These are phyloP conservation scores for Eimeria nieschulzi DNA, from an alignment of 169 alveolate species.

Conservation along the genomic window DNA sequence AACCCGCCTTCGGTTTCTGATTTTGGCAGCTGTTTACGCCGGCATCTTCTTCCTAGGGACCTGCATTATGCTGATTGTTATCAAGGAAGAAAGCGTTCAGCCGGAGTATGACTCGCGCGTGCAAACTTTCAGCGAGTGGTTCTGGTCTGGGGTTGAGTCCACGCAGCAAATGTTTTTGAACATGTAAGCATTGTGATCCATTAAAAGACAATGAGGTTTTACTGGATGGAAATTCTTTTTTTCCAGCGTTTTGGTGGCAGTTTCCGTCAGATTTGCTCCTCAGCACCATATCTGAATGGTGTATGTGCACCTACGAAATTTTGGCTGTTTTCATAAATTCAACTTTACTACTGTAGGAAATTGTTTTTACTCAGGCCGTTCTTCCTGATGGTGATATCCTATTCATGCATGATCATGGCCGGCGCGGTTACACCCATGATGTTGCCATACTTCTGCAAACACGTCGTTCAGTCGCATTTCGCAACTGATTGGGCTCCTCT, in stretches of 20 bases:
- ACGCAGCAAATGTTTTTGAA: constrained; percentile 57
- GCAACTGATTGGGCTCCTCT: constrained; percentile 67
- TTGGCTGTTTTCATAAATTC: background rate
- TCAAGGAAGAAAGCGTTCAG: constrained; percentile 50
- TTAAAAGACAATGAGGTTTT: background rate
- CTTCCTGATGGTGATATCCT: constrained; percentile 49
- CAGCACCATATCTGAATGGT: background rate
- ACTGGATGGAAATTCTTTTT: background rate
- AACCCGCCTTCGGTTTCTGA: constrained; percentile 37
- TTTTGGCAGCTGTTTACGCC: constrained; percentile 36
- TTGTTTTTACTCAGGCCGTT: constrained; percentile 14
- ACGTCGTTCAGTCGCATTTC: constrained; percentile 51
- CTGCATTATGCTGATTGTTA: constrained; percentile 27
- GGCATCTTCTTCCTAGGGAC: constrained; percentile 54
- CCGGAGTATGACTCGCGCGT: constrained; percentile 3
- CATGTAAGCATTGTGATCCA: constrained; percentile 3
- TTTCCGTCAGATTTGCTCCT: too few relatives aligned
- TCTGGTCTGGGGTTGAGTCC: constrained; percentile 39
- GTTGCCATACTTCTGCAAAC: constrained; percentile 64
- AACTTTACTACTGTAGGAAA: background rate
- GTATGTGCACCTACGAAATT: background rate
- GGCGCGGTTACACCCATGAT: constrained; percentile 66
- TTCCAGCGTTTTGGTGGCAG: constrained; percentile 1
- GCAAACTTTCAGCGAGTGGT: constrained; percentile 53
- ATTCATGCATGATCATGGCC: constrained; percentile 59